phyloP scores from a whole-genome alignment of 192 early-diverging fungal species.

The Coemansia erecta region DNA sequence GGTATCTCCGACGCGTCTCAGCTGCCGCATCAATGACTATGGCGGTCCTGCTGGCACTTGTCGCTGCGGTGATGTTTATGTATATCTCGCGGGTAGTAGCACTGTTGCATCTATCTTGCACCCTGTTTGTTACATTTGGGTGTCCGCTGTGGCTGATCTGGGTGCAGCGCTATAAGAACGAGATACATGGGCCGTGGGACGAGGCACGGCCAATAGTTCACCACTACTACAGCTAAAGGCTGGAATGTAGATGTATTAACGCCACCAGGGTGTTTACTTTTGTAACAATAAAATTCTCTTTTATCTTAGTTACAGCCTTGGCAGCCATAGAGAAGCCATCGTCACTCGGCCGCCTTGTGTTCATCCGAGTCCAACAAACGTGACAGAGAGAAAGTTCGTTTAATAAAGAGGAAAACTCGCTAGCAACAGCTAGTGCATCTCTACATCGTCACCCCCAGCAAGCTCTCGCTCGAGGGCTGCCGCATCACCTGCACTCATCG shows the following conservation, averaged over 20 bases:
- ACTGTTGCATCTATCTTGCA: conserved; percentile 63
- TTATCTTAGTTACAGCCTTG: neutral
- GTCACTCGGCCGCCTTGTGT: neutral
- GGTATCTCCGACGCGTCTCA: conserved; percentile 66
- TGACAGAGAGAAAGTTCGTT: no score
- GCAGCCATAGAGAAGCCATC: neutral
- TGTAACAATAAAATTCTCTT: neutral
- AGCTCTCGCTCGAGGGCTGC: conserved; percentile 47
- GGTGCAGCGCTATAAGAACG: conserved; percentile 96
- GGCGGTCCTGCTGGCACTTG: conserved; percentile 59
- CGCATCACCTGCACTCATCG: conserved; percentile 25
- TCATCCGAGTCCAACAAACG: neutral
- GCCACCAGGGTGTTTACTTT: no score
- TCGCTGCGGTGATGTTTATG: conserved; percentile 63
- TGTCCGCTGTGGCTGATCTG: conserved; percentile 91
- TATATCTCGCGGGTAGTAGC: conserved; percentile 69
- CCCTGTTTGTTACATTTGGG: conserved; percentile 78
- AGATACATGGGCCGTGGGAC: conserved; percentile 98
- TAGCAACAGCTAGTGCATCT: conserved; percentile 13
- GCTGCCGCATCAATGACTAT: conserved; percentile 55
- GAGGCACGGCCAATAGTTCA: conserved; percentile 79
- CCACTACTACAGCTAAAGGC: conserved; percentile 39
- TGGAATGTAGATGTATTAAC: neutral
- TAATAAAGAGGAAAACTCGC: no score
- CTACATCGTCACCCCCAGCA: conserved; percentile 43